Conservation (phyloP, 2,329 filamentous ascomycete species). For the Colletotrichum sp. region DNA sequence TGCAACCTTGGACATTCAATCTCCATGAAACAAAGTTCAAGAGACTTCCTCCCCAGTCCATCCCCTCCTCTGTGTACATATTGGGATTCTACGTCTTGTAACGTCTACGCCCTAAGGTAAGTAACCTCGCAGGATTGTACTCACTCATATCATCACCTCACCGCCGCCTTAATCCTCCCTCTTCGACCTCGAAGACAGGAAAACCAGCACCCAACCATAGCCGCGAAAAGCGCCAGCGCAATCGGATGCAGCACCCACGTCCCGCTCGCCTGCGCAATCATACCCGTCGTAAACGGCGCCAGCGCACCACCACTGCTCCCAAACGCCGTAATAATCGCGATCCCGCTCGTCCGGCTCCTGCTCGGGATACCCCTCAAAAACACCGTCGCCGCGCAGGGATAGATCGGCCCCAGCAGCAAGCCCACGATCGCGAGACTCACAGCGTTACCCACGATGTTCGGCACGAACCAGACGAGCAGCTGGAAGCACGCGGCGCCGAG, state of each 20-base stretch:
- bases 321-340: slow-evolving; percentile 73
- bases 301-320: slow-evolving; percentile 72
- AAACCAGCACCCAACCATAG: slow-evolving; percentile 69
- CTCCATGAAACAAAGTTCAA: too few relatives aligned
- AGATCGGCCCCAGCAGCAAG: slow-evolving; percentile 77
- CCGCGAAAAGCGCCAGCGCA: slow-evolving; percentile 65
- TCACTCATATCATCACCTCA: neutral
- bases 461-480: slow-evolving; percentile 78
- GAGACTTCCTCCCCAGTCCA: accelerated
- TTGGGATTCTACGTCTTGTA: neutral
- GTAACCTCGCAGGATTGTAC: neutral
- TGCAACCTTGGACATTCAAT: accelerated
- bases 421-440: slow-evolving; percentile 75
- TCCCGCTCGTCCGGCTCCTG: slow-evolving; percentile 64
- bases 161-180: neutral
- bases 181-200: neutral
- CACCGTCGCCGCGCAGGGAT: slow-evolving; percentile 72
- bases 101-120: neutral
- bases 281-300: slow-evolving; percentile 68
- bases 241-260: slow-evolving; percentile 72
- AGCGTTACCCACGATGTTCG: slow-evolving; percentile 75
- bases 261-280: slow-evolving; percentile 64
- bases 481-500: slow-evolving; percentile 69
- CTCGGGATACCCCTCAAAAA: slow-evolving; percentile 66
- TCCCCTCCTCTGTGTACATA: neutral